phyloP scores from a whole-genome alignment of 176 grass and related monocot species.

The Phoenix dactylifera region DNA sequence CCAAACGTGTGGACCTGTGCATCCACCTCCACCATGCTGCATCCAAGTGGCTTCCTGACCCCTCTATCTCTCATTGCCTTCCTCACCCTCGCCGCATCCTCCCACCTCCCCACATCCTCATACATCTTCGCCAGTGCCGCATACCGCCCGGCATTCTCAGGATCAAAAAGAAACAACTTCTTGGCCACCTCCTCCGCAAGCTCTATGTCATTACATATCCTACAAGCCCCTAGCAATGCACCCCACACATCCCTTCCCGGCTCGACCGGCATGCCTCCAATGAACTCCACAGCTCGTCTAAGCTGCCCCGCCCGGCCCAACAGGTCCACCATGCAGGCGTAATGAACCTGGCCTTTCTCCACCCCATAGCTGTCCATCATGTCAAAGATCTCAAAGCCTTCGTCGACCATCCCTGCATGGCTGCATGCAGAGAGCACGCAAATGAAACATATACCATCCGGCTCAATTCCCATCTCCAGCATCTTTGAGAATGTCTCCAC shows the following conservation, averaged over 20 bases:
- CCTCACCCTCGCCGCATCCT: constrained; percentile 18
- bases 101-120: constrained; percentile 12
- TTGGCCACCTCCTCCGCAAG: constrained; percentile 11
- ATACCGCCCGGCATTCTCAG: constrained; percentile 7
- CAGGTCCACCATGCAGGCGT: constrained; percentile 19
- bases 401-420: constrained; percentile 7
- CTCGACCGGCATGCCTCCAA: constrained; percentile 3
- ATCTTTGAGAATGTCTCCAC: constrained; percentile 2
- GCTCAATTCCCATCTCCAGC: constrained; percentile 2
- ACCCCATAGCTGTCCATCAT: constrained; percentile 14
- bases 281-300: background rate
- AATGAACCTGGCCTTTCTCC: constrained; percentile 16
- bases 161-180: constrained; percentile 11
- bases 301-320: constrained; percentile 20
- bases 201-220: constrained; percentile 14
- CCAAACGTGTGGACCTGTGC: background rate
- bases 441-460: constrained; percentile 17
- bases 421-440: constrained; percentile 12
- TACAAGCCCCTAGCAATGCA: constrained; percentile 12
- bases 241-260: constrained; percentile 21
- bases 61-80: constrained; percentile 6
- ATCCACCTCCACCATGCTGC: constrained; percentile 14
- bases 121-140: constrained; percentile 20
- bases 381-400: constrained; percentile 16
- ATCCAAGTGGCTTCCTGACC: constrained; percentile 13